phyloP scores from a whole-genome alignment of 2,329 filamentous ascomycete species.

The Aspergillus carbonarius region DNA sequence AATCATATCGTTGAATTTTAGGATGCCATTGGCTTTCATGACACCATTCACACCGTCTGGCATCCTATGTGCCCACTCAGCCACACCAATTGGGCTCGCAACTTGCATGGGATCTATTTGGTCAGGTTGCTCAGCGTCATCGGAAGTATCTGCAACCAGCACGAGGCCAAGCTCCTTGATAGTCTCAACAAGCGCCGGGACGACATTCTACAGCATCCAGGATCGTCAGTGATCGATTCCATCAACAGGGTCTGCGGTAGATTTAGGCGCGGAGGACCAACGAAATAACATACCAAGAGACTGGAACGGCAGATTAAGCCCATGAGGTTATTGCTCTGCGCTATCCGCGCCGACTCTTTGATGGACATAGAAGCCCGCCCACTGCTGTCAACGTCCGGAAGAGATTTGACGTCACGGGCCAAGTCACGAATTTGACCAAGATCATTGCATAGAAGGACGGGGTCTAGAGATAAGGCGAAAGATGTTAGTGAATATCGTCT shows the following conservation, averaged over 20 bases:
- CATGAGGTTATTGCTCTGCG: slow-evolving; percentile 97
- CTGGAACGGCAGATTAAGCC: slow-evolving; percentile 86
- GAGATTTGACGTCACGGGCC: slow-evolving; percentile 35
- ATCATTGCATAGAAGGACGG: slow-evolving; percentile 92
- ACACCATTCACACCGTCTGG: slow-evolving; percentile 85
- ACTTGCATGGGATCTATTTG: slow-evolving; percentile 22
- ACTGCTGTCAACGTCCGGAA: slow-evolving; percentile 55
- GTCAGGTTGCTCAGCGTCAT: slow-evolving; percentile 45
- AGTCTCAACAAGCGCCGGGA: slow-evolving; percentile 85
- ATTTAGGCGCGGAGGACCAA: background rate
- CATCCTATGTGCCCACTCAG: slow-evolving; percentile 52
- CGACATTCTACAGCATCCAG: slow-evolving; percentile 67
- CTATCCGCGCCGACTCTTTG: slow-evolving; percentile 91
- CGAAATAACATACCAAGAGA: slow-evolving; percentile 66
- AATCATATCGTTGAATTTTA: slow-evolving; percentile 92
- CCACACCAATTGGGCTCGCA: slow-evolving; percentile 31
- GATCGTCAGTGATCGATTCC: background rate
- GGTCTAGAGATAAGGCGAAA: slow-evolving; percentile 52
- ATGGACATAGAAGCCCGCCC: slow-evolving; percentile 78
- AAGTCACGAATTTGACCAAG: slow-evolving; percentile 60
- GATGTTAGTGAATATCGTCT: slow-evolving; percentile 6
- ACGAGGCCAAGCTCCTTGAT: slow-evolving; percentile 94
- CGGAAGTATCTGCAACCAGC: slow-evolving; percentile 82
- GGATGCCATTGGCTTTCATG: slow-evolving; percentile 78
- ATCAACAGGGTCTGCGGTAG: slow-evolving; percentile 3